A percentile compares a stretch with the other conserved stretches of the same genome.
These are phyloP conservation scores for Aureobasidium vineae DNA, from an alignment of 2,329 filamentous ascomycete species.

Conservation along the genomic window DNA sequence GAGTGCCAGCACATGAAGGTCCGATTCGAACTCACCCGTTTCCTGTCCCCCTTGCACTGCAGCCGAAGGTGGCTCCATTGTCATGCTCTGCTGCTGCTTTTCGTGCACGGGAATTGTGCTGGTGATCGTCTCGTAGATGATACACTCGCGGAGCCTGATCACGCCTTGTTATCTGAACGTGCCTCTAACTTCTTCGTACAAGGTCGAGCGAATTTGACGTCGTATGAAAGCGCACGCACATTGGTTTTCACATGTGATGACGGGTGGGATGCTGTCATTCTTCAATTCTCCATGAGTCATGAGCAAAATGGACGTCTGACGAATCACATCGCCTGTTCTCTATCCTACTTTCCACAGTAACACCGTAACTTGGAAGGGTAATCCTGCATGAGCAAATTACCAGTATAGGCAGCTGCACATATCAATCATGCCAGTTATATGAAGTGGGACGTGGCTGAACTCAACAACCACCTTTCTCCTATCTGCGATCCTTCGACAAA, in stretches of 20 bases:
- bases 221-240: not conserved
- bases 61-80: slow-evolving; percentile 6
- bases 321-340: not conserved
- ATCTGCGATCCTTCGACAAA: slow-evolving; percentile 10
- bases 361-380: not conserved
- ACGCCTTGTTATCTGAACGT: not conserved
- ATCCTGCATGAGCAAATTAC: not conserved
- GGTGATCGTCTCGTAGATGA: not conserved
- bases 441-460: slow-evolving; percentile 16
- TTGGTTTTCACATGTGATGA: slow-evolving; percentile 9
- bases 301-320: not conserved
- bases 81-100: not conserved
- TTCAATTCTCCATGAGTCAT: slow-evolving; percentile 8
- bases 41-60: slow-evolving; percentile 14
- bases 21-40: slow-evolving; percentile 19
- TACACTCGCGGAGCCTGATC: not conserved
- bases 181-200: not conserved
- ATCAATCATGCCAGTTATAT: not conserved
- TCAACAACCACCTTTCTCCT: not conserved
- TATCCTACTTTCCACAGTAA: not conserved
- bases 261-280: slow-evolving; percentile 12
- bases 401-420: slow-evolving; percentile 9
- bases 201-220: not conserved
- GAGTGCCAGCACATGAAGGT: slow-evolving; percentile 18
- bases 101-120: not conserved